A percentile compares a stretch with the other conserved stretches of the same genome.
Evolutionary conservation across 2,329 filamentous ascomycete genomes (phyloP).

Genomic region (Penicillium glabrum): DNA sequence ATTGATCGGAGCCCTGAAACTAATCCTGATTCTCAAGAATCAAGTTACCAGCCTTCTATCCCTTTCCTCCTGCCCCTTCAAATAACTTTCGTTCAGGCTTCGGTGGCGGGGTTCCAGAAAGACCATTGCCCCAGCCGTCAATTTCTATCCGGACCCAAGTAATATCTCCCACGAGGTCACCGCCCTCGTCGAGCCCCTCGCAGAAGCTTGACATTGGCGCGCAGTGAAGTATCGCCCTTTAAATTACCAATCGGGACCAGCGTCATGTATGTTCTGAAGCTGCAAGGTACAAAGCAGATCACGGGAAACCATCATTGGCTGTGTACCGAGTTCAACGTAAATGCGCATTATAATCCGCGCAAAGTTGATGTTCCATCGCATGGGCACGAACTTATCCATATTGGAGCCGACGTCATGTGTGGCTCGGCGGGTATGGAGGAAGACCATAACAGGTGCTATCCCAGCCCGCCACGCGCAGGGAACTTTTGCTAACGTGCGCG

Average conservation of each 20-base stretch:
- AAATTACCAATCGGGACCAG: conserved; percentile 59
- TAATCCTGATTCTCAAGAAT: background rate
- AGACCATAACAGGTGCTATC: too few species aligned
- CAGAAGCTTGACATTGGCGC: conserved; percentile 59
- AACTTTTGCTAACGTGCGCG: too few species aligned
- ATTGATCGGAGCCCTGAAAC: background rate
- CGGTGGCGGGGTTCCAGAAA: conserved; percentile 26
- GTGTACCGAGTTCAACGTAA: too few species aligned
- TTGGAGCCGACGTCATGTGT: too few species aligned
- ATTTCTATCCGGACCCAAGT: conserved; percentile 27
- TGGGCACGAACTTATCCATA: too few species aligned
- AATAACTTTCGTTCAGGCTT: conserved; percentile 12
- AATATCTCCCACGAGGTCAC: conserved; percentile 12
- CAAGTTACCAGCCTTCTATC: background rate
- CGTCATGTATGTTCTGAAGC: conserved; percentile 57
- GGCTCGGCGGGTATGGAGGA: too few species aligned
- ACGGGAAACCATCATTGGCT: too few species aligned
- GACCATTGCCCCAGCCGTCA: conserved; percentile 22
- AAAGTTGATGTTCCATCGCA: too few species aligned
- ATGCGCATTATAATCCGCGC: too few species aligned
- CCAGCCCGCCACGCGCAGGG: too few species aligned
- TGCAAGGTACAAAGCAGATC: conserved; percentile 46
- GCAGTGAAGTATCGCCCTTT: too few species aligned
- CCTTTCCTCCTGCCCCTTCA: background rate
- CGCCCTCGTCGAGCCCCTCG: conserved; percentile 62